Percentiles rank a stretch among this genome's conserved stretches.
Conservation (phyloP, 306 rosid species). For the Chamaecrista fasciculata region DNA sequence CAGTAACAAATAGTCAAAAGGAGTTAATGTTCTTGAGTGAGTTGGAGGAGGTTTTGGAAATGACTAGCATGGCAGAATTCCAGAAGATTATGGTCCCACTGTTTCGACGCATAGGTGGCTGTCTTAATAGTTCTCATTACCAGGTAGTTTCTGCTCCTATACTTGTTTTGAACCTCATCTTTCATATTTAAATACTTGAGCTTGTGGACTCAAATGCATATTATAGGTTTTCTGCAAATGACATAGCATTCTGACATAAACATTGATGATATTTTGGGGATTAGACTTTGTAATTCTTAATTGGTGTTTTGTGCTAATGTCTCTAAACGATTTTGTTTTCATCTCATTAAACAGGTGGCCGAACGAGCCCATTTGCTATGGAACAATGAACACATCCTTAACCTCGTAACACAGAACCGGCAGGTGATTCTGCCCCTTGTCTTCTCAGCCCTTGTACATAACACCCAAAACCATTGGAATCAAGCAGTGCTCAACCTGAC, state of each 20-base stretch:
- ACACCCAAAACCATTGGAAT: constrained; percentile 84
- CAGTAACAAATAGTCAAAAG: constrained; percentile 91
- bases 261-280: not conserved
- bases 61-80: constrained; percentile 83
- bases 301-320: not conserved
- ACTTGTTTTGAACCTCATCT: not conserved
- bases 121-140: constrained; percentile 88
- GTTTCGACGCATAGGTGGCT: constrained; percentile 66
- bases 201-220: not conserved
- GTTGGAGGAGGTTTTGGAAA: constrained; percentile 91
- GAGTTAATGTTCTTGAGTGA: constrained; percentile 96
- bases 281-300: not conserved
- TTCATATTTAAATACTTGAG: not conserved
- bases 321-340: not conserved
- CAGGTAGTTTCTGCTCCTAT: constrained; percentile 53
- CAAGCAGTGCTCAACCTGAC: constrained; percentile 95
- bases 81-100: constrained; percentile 84
- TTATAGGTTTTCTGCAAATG: not conserved
- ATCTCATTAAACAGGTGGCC: constrained; percentile 65
- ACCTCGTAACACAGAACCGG: constrained; percentile 71
- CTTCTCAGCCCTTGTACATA: constrained; percentile 75
- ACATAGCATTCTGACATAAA: not conserved
- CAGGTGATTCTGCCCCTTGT: constrained; percentile 84
- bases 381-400: constrained; percentile 87
- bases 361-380: constrained; percentile 94